Evolutionary conservation across 768 basidiomycete species (phyloP).

Genomic region (Gautieria morchelliformis): DNA sequence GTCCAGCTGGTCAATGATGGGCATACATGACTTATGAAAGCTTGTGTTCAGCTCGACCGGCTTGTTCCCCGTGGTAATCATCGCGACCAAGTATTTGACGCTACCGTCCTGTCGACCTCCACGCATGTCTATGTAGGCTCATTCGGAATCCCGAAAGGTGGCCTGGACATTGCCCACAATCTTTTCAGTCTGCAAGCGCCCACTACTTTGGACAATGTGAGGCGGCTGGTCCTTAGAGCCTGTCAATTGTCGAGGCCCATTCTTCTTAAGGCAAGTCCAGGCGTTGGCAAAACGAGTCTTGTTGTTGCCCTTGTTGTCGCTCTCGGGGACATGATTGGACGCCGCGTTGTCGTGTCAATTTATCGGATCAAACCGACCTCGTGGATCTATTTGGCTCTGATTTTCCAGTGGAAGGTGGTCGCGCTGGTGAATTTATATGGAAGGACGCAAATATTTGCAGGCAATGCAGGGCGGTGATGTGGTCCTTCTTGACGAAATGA

Average conservation of each 20-base stretch:
- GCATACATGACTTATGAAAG: constrained; percentile 57
- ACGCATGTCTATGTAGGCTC: constrained; percentile 52
- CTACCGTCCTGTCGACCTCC: constrained; percentile 18
- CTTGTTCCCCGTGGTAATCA: constrained; percentile 37
- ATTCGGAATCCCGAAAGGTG: constrained; percentile 63
- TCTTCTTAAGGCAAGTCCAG: constrained; percentile 93
- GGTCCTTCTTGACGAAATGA: constrained; percentile 99
- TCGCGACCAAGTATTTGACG: constrained; percentile 16
- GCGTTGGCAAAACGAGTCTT: constrained; percentile 97
- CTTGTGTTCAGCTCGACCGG: constrained; percentile 40
- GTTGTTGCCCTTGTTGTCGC: too few relatives aligned
- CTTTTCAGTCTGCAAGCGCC: constrained; percentile 80
- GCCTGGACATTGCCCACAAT: constrained; percentile 22
- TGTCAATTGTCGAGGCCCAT: constrained; percentile 88
- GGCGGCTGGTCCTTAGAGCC: constrained; percentile 82
- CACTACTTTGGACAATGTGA: constrained; percentile 79
- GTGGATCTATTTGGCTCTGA: constrained; percentile 95
- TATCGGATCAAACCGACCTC: constrained; percentile 97
- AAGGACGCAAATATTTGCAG: constrained; percentile 88
- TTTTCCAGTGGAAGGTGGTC: constrained; percentile 86
- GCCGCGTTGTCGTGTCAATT: constrained; percentile 86
- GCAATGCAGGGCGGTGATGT: constrained; percentile 94
- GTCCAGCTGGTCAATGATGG: constrained; percentile 48
- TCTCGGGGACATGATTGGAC: constrained; percentile 69
- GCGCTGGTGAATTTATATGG: constrained; percentile 92